Evolutionary conservation across 371 early-diverging fungal species (phyloP).

Genomic region (Mortierella polycephala): DNA sequence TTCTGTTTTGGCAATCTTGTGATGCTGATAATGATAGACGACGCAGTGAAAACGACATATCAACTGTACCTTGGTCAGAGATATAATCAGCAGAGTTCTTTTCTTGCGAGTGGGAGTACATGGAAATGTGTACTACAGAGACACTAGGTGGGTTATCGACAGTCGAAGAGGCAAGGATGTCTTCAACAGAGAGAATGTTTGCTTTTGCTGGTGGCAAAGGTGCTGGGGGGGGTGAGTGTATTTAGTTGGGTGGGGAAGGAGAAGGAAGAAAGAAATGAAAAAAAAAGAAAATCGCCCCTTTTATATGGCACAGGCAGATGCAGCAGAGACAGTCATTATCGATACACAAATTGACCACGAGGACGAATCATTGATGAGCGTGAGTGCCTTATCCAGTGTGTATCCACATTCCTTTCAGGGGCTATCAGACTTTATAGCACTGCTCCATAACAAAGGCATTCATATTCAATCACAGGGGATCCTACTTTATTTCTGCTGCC

Average conservation of each 20-base stretch:
- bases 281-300: background rate
- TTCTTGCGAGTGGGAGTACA: conserved; percentile 86
- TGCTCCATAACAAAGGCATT: no score
- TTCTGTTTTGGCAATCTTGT: no score
- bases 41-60: background rate
- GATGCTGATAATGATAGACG: background rate
- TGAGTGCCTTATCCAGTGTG: no score
- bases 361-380: background rate
- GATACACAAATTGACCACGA: no score
- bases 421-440: no score
- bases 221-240: conserved; percentile 1
- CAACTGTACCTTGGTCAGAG: conserved; percentile 77
- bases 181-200: conserved; percentile 10
- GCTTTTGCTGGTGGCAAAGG: conserved; percentile 7
- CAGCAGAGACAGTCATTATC: no score
- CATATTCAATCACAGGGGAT: no score
- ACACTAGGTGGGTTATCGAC: conserved; percentile 9
- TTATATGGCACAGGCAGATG: no score
- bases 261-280: background rate
- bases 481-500: no score
- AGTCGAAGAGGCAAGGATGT: conserved; percentile 2
- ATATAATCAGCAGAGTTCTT: conserved; percentile 87
- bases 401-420: no score
- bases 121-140: conserved; percentile 59
- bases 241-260: background rate